Base-by-base conservation (phyloP, 139 green algal species). In the Micromonas commoda region DNA sequence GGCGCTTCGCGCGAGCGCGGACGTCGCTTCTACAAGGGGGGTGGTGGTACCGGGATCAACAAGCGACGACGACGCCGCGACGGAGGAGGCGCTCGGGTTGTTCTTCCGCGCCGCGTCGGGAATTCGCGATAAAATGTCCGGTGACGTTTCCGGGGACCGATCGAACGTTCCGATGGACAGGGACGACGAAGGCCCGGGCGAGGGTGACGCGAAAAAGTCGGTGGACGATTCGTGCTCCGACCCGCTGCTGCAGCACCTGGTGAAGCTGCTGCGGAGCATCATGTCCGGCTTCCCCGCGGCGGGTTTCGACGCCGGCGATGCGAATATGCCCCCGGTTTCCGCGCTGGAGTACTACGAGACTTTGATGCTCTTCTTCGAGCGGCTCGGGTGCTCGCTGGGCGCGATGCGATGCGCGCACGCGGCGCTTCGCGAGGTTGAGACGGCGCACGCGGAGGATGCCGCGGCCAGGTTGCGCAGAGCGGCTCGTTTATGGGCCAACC, bases 281-380 rank as follows among this genome's bases (percentile, higher is more conserved):
- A n/a, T 71, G 26, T 51, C 33, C 3, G 64, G 64, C 23, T 51
- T 23, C n/a, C 13, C 29, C 51, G 71, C 69, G 31, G 37, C 31
- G 31, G 69, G 19, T 2, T 20, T 33, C 37, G 37, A 51, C 26
- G 32, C 69, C 34, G 20, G 3, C 34, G 64, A n/a, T n/a, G n/a
- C n/a, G n/a, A n/a, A n/a, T n/a, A n/a, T n/a, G n/a, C n/a, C 32
- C 3, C 26, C 29, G 13, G 64, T 38, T 26, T 71, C 64, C 3
- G 28, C 13, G 26, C 26, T 77, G 71, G 71, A 77, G 71, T 77
- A 77, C 51, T 77, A 77, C 39, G 71, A 77, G 51, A 64, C 53
- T 13, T n/a, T 77, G 28, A 77, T 77, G 71, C 45, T 77, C 21
- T 77, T 77, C 51, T 77, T 77, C 45, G 71, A 77, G 71, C 71